These are phyloP conservation scores for Emericellopsis atlantica DNA, from an alignment of 2,329 filamentous ascomycete genomes.

Conservation along the genomic window DNA sequence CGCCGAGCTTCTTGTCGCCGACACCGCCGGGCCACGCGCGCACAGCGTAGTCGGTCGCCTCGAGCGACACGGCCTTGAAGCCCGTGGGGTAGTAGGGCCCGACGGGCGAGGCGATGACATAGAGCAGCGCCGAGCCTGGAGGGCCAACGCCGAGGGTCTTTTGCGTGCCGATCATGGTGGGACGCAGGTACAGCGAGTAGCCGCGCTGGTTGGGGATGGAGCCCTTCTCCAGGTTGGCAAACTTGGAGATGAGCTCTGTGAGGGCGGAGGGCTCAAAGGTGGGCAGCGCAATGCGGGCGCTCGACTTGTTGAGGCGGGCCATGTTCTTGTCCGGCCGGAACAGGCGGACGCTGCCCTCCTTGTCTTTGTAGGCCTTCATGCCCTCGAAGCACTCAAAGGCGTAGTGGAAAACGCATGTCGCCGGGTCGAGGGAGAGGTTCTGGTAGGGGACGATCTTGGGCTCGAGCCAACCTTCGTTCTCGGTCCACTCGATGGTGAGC, in stretches of 20 bases:
- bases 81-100: constrained; percentile 97
- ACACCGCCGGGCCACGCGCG: constrained; percentile 97
- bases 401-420: constrained; percentile 97
- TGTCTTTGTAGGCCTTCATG: constrained; percentile 98
- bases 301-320: constrained; percentile 83
- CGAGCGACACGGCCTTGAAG: constrained; percentile 92
- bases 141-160: constrained; percentile 83
- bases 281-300: constrained; percentile 82
- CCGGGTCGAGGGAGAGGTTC: constrained; percentile 91
- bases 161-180: constrained; percentile 96
- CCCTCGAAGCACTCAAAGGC: constrained; percentile 97
- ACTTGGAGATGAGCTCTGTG: constrained; percentile 69
- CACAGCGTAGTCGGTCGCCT: constrained; percentile 93
- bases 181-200: constrained; percentile 90
- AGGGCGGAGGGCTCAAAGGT: constrained; percentile 65
- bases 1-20: constrained; percentile 95
- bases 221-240: constrained; percentile 69
- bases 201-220: constrained; percentile 82
- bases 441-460: constrained; percentile 87
- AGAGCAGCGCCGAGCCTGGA: constrained; percentile 85
- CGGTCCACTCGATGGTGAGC: constrained; percentile 89
- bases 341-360: constrained; percentile 62
- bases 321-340: constrained; percentile 97
- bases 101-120: constrained; percentile 90
- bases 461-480: constrained; percentile 67